phyloP scores from a whole-genome alignment of 345 rosid species.

The Ceriops decandra region DNA sequence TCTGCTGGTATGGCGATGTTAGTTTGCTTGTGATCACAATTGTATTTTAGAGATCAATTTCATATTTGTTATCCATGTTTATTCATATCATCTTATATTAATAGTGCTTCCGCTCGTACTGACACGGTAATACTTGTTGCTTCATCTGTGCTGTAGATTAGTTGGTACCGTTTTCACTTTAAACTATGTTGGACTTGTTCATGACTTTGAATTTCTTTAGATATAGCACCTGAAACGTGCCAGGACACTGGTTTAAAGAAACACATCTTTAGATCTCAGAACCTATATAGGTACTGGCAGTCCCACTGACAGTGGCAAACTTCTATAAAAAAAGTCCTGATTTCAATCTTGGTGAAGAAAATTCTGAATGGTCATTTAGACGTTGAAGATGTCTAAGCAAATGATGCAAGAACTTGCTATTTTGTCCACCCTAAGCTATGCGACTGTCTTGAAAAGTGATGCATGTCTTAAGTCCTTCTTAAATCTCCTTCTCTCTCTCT shows the following conservation, averaged over 20 bases:
- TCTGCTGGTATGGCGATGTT: neutral
- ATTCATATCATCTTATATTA: too few species aligned
- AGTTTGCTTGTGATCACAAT: too few species aligned
- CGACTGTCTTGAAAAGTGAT: neutral
- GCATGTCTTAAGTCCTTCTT: too few species aligned
- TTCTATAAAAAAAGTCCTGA: neutral
- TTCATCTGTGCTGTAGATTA: too few species aligned
- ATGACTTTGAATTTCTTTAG: neutral
- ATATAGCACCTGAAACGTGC: neutral
- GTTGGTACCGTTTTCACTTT: too few species aligned
- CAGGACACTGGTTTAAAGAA: neutral
- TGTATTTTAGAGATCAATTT: too few species aligned
- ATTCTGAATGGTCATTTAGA: neutral
- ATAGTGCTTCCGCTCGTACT: too few species aligned
- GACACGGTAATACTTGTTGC: too few species aligned
- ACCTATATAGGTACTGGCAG: neutral
- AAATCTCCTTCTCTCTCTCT: neutral
- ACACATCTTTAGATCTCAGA: neutral
- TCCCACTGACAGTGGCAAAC: neutral
- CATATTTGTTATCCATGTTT: too few species aligned
- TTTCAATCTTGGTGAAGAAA: slow-evolving; percentile 2
- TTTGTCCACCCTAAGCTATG: neutral
- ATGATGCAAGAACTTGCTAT: neutral
- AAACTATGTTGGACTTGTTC: neutral
- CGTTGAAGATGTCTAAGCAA: neutral